These are phyloP conservation scores for Linnemannia exigua DNA, from an alignment of 192 early-diverging fungal genomes.

Conservation along the genomic window DNA sequence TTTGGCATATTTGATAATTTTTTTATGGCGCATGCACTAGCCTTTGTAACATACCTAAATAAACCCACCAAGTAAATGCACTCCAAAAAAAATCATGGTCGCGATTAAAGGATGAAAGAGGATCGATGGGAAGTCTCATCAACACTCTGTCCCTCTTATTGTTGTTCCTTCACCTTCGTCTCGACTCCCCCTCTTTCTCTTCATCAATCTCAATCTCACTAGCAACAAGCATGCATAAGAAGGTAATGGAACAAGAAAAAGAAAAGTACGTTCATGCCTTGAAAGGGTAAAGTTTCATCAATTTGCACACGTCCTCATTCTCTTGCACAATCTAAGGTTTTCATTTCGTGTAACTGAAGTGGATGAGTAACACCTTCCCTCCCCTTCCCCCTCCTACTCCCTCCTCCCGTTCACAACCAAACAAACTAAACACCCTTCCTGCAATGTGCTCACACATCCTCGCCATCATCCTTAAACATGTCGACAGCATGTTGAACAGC, in stretches of 20 bases:
- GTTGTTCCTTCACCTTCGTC: not conserved
- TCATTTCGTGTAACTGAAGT: not conserved
- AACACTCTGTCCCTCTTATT: not conserved
- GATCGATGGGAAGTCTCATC: no score
- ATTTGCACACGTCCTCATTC: not conserved
- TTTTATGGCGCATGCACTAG: no score
- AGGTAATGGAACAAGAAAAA: not conserved
- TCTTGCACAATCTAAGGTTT: not conserved
- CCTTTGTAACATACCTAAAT: conserved; percentile 4
- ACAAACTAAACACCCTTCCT: not conserved
- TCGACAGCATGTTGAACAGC: conserved; percentile 69
- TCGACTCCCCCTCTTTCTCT: not conserved
- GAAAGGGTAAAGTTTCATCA: not conserved
- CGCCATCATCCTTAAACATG: conserved; percentile 51
- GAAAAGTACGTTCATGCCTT: not conserved
- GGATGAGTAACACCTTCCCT: no score
- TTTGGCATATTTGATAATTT: not conserved
- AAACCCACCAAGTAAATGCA: no score
- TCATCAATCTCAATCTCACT: not conserved
- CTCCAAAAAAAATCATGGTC: not conserved
- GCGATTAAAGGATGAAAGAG: not conserved
- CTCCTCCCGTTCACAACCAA: no score
- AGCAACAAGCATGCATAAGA: not conserved
- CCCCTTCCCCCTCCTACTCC: not conserved
- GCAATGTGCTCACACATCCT: conserved; percentile 28